Percentiles rank a stretch among this genome's conserved stretches.
These are phyloP conservation scores for Clitopilus passeckerianus DNA, from an alignment of 768 basidiomycete species.

Conservation along the genomic window DNA sequence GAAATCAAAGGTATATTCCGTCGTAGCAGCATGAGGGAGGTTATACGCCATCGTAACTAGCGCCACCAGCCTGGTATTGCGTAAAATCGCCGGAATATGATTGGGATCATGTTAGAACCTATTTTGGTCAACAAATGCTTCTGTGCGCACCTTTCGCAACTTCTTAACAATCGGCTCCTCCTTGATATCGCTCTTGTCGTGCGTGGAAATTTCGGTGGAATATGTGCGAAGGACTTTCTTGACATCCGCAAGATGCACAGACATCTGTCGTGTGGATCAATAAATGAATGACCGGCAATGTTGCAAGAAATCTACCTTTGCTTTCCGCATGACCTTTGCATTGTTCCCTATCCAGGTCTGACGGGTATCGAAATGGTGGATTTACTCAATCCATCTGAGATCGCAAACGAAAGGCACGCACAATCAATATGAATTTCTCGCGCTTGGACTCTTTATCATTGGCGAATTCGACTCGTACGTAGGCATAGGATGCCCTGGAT, in stretches of 20 bases:
- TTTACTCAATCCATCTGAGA: constrained; percentile 9
- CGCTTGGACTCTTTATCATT: constrained; percentile 84
- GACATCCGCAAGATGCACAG: constrained; percentile 87
- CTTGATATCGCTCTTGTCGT: constrained; percentile 77
- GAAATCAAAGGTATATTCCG: neutral
- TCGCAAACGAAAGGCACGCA: constrained; percentile 20
- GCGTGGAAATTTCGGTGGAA: constrained; percentile 86
- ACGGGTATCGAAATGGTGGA: constrained; percentile 6
- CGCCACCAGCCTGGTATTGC: constrained; percentile 67
- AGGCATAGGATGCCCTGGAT: constrained; percentile 76
- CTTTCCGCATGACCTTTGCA: constrained; percentile 90
- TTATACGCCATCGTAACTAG: constrained; percentile 84
- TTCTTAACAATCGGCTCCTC: constrained; percentile 82
- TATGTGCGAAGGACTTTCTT: constrained; percentile 73
- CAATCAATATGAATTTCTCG: constrained; percentile 85
- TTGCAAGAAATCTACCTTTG: constrained; percentile 55
- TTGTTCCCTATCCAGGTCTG: constrained; percentile 74
- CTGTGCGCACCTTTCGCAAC: constrained; percentile 63
- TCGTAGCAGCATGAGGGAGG: constrained; percentile 3
- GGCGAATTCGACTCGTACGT: constrained; percentile 77
- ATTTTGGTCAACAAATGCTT: neutral
- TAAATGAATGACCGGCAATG: constrained; percentile 12
- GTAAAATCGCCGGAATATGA: constrained; percentile 7
- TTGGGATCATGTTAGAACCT: neutral
- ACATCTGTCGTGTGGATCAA: constrained; percentile 57